Base-by-base conservation (phyloP, 2,329 filamentous ascomycete species). In the Colletotrichum gigasporum region DNA sequence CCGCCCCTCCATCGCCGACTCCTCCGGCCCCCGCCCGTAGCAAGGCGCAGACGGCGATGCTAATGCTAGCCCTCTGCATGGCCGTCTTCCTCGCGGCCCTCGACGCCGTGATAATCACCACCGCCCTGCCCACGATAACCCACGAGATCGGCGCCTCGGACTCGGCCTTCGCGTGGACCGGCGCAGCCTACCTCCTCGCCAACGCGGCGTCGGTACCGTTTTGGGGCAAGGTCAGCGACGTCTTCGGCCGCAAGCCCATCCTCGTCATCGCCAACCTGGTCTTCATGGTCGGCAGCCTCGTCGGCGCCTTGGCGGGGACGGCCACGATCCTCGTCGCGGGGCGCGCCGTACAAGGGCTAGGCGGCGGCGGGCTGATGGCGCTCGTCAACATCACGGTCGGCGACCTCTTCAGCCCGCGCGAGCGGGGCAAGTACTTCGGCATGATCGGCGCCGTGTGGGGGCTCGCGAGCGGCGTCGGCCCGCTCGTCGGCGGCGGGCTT, bases 101-200 rank as follows among this genome's bases (percentile, higher is more conserved):
- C 54, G 85, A 87, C 70, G 78, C 82, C 53, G 90, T 88, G 28
- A 90, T 91, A 71, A 81, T 92, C 69, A 84, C 90, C 10, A 91
- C 89, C 0, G 87, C 89, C 5, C 81, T 91, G 5, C 89, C 90
- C 0, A 88, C 87, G 12, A 91, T 92, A 67, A 83, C 86, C 5
- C 76, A 77, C 32, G 82, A 91, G 64, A 86, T 94, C 65, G 72
- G 87, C 44, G 72, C 85, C 45, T 91, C 90, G 5, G 87, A 87
- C 3, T 80, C 85, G 14, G 91, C 91, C 22, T 94, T 94, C 76
- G 86, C 89, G 53, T 94, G 91, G 92, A 89, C 95, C 66, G 91
- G 91, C 12, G 88, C 86, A 35, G 87, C 91, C 3, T 95, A 91
- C 71, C 81, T 93, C 6, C 85, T 94, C 10, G 90, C 88, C 58